Evolutionary conservation across 2,329 filamentous ascomycete species (phyloP), one percentile per base, ranked within the genome.

Genomic region (Colletotrichum lentis): DNA sequence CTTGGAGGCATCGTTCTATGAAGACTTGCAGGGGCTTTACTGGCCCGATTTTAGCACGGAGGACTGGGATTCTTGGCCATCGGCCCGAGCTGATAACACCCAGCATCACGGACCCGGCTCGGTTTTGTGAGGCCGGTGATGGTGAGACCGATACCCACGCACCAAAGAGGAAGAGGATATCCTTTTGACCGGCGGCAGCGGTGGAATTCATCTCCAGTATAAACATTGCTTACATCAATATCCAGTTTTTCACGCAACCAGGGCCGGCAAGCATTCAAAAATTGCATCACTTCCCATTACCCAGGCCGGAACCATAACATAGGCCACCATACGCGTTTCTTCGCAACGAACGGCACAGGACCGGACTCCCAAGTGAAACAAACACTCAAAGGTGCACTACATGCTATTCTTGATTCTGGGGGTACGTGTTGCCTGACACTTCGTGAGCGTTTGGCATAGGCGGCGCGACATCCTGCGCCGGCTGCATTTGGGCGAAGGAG

Each of bases 1-100:
- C 39, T 71, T 78, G 10, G 76, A 78, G 52, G 65, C 57, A 3
- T 71, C 65, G 3, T 65, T 71, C 16, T 71, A 69, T 16, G 64
- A 71, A 18, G 69, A 71, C 46, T 50, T 62, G 55, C 70, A 71
- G 54, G 70, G 62, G 35, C 55, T 71, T 8, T 71, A 71, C n/a
- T 71, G 69, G 70, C 69, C 70, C 8, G 69, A 70, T 24, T 69
- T 71, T 24, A 71, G 69, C 44, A 52, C 65, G 18, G 70, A 67
- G 31, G 69, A 69, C 46, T 69, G 67, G 67, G 69, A 59, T 37
- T 56, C 62, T 1, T 68, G 64, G 55, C 57, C 53, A 37, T 47
- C 56, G n/a, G n/a, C 41, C 3, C 47, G 27, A 47, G 31, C 10
- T 35, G 7, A 12, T 2, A 5, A 22, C 31, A 3, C 5, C n/a